phyloP scores from a whole-genome alignment of 805 yeast species.

The Wickerhamomyces bisporus region DNA sequence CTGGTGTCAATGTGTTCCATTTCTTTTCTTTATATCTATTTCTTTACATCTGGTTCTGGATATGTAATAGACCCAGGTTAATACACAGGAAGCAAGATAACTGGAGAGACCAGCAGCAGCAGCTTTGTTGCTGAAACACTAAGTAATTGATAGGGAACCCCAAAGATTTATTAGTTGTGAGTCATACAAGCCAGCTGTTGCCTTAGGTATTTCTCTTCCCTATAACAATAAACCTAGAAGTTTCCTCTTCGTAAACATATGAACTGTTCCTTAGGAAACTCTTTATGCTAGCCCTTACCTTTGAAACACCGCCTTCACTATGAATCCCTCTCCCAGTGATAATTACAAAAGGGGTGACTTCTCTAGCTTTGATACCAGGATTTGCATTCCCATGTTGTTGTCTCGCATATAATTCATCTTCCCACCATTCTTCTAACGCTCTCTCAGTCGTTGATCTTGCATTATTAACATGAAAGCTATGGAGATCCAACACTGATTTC shows the following conservation, averaged over 20 bases:
- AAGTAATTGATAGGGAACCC: no score
- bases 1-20: no score
- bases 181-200: no score
- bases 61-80: no score
- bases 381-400: slow-evolving; percentile 33
- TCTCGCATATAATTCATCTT: slow-evolving; percentile 41
- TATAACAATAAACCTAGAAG: slow-evolving; percentile 36
- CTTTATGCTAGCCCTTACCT: slow-evolving; percentile 39
- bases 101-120: no score
- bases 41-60: no score
- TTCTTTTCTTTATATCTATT: no score
- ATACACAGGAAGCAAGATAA: no score
- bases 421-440: slow-evolving; percentile 59
- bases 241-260: slow-evolving; percentile 43
- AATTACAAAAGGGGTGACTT: slow-evolving; percentile 40
- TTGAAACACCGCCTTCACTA: slow-evolving; percentile 51
- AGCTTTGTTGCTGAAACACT: no score
- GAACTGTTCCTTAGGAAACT: slow-evolving; percentile 30
- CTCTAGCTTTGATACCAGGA: slow-evolving; percentile 31
- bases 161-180: no score
- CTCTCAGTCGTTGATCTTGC: slow-evolving; percentile 36
- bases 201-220: slow-evolving; percentile 30
- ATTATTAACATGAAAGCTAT: slow-evolving; percentile 41
- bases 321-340: slow-evolving; percentile 73
- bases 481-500: slow-evolving; percentile 45